A percentile compares a stretch with the other conserved stretches of the same genome.
phyloP scores from a whole-genome alignment of 1,139 yeast genomes.

The Yamadazyma diddensiae region DNA sequence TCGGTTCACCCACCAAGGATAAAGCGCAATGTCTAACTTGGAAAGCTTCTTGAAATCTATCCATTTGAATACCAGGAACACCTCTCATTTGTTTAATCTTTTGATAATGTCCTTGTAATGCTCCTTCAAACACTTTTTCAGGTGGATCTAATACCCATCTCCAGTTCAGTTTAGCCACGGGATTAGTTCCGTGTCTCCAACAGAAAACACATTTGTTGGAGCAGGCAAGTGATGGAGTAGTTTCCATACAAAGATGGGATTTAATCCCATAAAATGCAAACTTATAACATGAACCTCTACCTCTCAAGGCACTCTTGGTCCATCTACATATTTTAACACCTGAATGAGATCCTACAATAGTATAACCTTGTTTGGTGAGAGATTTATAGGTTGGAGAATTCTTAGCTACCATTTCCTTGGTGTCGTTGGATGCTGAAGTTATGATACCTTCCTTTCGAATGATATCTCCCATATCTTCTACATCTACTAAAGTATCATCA shows the following conservation, averaged over 20 bases:
- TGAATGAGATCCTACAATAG: slow-evolving; percentile 90
- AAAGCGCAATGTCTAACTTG: slow-evolving; percentile 87
- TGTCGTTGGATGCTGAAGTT: slow-evolving; percentile 26
- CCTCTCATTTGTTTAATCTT: slow-evolving; percentile 94
- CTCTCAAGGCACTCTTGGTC: slow-evolving; percentile 93
- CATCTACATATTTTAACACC: slow-evolving; percentile 95
- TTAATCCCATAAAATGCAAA: slow-evolving; percentile 88
- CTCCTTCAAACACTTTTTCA: slow-evolving; percentile 78
- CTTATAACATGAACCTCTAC: slow-evolving; percentile 92
- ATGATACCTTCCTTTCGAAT: slow-evolving; percentile 35
- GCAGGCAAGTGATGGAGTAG: slow-evolving; percentile 91
- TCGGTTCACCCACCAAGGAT: slow-evolving; percentile 92
- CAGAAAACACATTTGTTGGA: slow-evolving; percentile 95
- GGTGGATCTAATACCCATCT: slow-evolving; percentile 95
- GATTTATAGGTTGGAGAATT: slow-evolving; percentile 88
- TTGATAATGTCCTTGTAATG: slow-evolving; percentile 82
- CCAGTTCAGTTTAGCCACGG: slow-evolving; percentile 91
- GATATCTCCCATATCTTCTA: slow-evolving; percentile 79
- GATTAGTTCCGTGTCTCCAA: slow-evolving; percentile 97
- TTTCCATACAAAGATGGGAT: slow-evolving; percentile 92
- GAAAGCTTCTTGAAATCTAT: slow-evolving; percentile 87
- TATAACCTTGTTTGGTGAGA: slow-evolving; percentile 88
- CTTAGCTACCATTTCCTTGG: slow-evolving; percentile 85
- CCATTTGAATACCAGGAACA: slow-evolving; percentile 90
- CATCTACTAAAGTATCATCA: slow-evolving; percentile 59